Conservation (phyloP, 2,329 filamentous ascomycete genomes). For the Alternaria novae-zelandiae region DNA sequence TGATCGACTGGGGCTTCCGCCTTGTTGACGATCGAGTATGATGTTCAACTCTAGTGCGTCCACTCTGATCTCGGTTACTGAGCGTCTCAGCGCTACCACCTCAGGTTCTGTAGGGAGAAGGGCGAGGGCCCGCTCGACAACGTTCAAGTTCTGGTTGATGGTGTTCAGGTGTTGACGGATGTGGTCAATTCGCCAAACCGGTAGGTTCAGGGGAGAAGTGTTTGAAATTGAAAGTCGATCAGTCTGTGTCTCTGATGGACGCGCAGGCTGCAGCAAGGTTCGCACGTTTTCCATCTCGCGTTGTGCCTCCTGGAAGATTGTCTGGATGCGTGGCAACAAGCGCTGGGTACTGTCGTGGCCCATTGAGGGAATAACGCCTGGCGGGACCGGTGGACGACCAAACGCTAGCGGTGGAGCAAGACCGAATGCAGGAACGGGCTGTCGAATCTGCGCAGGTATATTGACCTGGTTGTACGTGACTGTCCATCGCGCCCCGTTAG, state of each 20-base stretch:
- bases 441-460: conserved; percentile 30
- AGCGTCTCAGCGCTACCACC: conserved; percentile 36
- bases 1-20: neutral
- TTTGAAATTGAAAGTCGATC: neutral
- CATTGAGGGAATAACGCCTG: conserved; percentile 14
- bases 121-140: conserved; percentile 36
- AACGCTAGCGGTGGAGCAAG: conserved; percentile 31
- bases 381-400: conserved; percentile 22
- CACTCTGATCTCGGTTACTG: conserved; percentile 33
- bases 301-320: conserved; percentile 32
- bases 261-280: conserved; percentile 23
- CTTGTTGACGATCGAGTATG: conserved; percentile 25
- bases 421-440: conserved; percentile 19
- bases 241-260: conserved; percentile 1
- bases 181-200: conserved; percentile 38
- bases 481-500: conserved; percentile 61
- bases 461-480: conserved; percentile 58
- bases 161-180: conserved; percentile 35
- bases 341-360: conserved; percentile 20
- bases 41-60: conserved; percentile 32
- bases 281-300: conserved; percentile 44
- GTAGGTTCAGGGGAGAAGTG: conserved; percentile 10
- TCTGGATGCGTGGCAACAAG: conserved; percentile 29
- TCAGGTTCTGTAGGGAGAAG: conserved; percentile 37
- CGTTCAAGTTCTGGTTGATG: conserved; percentile 32